Evolutionary conservation across 371 early-diverging fungal species (phyloP).

Genomic region (Lichtheimia ramosa): DNA sequence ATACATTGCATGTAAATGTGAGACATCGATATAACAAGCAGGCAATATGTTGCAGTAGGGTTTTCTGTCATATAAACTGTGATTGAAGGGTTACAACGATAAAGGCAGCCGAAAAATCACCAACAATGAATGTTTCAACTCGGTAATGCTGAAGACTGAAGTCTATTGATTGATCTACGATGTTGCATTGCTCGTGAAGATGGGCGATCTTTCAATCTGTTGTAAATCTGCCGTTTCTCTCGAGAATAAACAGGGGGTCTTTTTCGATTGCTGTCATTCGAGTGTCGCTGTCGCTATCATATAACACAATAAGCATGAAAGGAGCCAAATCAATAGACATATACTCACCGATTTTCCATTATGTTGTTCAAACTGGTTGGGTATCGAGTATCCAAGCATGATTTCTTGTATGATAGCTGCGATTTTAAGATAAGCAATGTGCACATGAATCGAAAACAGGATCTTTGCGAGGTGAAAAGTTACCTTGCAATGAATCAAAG

Average conservation of each 20-base stretch:
- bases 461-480: background rate
- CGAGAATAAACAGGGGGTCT: background rate
- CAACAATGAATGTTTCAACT: background rate
- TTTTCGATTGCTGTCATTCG: background rate
- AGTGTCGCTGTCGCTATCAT: background rate
- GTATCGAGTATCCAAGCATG: background rate
- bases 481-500: slow-evolving; percentile 5
- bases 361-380: background rate
- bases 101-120: no score
- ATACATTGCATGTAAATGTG: no score
- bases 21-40: no score
- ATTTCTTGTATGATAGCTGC: background rate
- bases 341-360: background rate
- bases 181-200: background rate
- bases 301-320: background rate
- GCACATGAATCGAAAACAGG: background rate
- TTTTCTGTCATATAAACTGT: no score
- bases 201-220: background rate
- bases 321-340: background rate
- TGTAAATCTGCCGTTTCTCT: background rate
- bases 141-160: background rate
- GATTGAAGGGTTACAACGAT: no score
- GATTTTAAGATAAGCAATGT: background rate
- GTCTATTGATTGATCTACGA: background rate
- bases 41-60: no score